These are phyloP conservation scores for Dissoconium aciculare DNA, from an alignment of 2,329 filamentous ascomycete genomes.

Conservation along the genomic window DNA sequence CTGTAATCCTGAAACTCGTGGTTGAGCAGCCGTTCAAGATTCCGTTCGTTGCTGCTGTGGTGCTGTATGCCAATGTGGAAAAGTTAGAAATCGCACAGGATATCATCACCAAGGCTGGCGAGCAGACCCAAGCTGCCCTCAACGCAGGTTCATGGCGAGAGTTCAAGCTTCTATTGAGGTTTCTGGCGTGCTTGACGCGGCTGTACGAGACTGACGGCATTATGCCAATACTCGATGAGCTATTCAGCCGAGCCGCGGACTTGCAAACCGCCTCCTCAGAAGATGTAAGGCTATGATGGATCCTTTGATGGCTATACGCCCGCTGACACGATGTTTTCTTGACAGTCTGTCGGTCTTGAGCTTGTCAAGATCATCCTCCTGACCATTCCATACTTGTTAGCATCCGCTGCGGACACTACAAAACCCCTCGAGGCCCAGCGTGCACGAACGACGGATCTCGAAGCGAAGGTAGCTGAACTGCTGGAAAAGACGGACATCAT, in stretches of 20 bases:
- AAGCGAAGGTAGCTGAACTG: slow-evolving; percentile 58
- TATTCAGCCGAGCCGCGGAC: slow-evolving; percentile 85
- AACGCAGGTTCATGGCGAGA: slow-evolving; percentile 68
- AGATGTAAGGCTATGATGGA: slow-evolving; percentile 50
- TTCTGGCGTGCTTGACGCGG: slow-evolving; percentile 72
- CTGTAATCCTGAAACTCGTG: slow-evolving; percentile 61
- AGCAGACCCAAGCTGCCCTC: slow-evolving; percentile 51
- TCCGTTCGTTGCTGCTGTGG: slow-evolving; percentile 77
- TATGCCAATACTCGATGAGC: slow-evolving; percentile 69
- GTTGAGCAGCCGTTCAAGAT: slow-evolving; percentile 93
- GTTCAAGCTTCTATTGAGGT: slow-evolving; percentile 79
- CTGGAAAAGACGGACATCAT: slow-evolving; percentile 94
- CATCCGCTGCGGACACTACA: slow-evolving; percentile 48
- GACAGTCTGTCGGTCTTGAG: slow-evolving; percentile 52
- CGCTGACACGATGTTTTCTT: slow-evolving; percentile 1
- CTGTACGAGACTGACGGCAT: slow-evolving; percentile 71
- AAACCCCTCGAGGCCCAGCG: no score
- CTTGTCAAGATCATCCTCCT: slow-evolving; percentile 93
- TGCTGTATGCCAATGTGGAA: slow-evolving; percentile 63
- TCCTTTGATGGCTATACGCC: neutral
- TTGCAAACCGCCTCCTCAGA: slow-evolving; percentile 85
- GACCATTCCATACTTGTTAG: slow-evolving; percentile 81
- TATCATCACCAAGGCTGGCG: slow-evolving; percentile 49
- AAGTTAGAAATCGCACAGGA: slow-evolving; percentile 61
- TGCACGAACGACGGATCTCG: no score